Base-by-base conservation (phyloP, 139 green algal genomes). In the Pleodorina starrii region DNA sequence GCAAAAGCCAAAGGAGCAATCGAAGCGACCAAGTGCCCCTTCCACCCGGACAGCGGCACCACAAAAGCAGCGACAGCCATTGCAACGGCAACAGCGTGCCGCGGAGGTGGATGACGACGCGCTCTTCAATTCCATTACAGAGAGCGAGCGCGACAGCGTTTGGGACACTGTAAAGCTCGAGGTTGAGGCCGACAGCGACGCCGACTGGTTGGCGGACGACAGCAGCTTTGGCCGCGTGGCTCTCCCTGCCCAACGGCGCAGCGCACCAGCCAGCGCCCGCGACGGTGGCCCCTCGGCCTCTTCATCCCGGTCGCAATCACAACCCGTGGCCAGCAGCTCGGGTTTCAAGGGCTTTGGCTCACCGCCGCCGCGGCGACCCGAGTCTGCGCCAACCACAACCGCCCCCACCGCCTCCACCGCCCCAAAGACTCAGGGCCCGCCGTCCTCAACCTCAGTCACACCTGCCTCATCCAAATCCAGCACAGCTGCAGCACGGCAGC, bases 341-440 rank as follows among this genome's bases (percentile, higher is more conserved):
- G 54, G 79, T 25, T 86, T 75, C 29, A 71, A 51, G 23, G 79
- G 79, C 79, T 86, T 86, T 38, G 79, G 79, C 25, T 5, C 16
- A 59, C 51, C 78, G 23, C 44, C 74, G 3, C 73, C n/a, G 14
- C 42, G 23, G 10, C 72, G 12, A 35, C 16, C 21, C 74, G 54
- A 66, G 54, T 25, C 54, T 66, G 54, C n/a, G n/a, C n/a, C n/a
- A n/a, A n/a, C n/a, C n/a, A n/a, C n/a, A n/a, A n/a, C n/a, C n/a
- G n/a, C n/a, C n/a, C n/a, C n/a, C n/a, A 5, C 69, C 69, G 12
- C 36, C 36, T 48, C 69, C 9, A 23, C 63, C n/a, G 12, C 27
- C 44, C 72, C 19, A 23, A 16, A 80, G 42, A 14, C 42, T 40
- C 72, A n/a, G 42, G 4, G 10, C 6, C 19, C 17, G n/a, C 7